Conservation (phyloP, 192 early-diverging fungal genomes). For the Entomortierella beljakovae region DNA sequence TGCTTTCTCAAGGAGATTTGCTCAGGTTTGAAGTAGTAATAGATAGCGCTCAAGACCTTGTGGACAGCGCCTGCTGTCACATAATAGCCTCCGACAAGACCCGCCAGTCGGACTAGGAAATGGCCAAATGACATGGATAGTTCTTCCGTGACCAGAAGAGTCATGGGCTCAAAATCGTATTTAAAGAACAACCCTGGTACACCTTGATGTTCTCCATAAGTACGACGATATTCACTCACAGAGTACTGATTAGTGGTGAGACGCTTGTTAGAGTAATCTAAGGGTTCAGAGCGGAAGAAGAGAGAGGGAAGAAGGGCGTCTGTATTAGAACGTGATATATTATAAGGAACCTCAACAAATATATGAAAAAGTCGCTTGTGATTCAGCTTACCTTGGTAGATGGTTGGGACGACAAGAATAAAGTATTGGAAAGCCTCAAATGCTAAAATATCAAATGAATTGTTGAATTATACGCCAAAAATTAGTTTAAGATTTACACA, state of each 20-base stretch:
- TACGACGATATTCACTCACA: constrained; percentile 81
- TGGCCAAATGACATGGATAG: constrained; percentile 67
- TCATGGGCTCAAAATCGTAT: constrained; percentile 92
- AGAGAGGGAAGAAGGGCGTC: background rate
- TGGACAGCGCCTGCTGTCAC: constrained; percentile 74
- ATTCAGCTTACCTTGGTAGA: constrained; percentile 20
- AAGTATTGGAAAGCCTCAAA: constrained; percentile 90
- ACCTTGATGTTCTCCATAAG: constrained; percentile 35
- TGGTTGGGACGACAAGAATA: constrained; percentile 76
- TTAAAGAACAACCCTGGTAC: constrained; percentile 86
- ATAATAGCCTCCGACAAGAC: constrained; percentile 87
- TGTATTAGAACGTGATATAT: background rate
- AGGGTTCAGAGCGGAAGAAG: background rate
- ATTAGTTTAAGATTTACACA: no score
- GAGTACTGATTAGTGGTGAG: constrained; percentile 95
- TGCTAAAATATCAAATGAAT: constrained; percentile 48
- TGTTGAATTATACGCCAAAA: background rate
- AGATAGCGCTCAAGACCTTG: constrained; percentile 48
- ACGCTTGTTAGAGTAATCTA: constrained; percentile 64
- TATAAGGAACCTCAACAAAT: background rate
- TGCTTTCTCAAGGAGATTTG: constrained; percentile 30
- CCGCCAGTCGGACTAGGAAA: constrained; percentile 85
- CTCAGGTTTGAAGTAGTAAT: constrained; percentile 29
- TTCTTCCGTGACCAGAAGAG: constrained; percentile 79
- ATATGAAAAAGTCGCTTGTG: background rate